phyloP scores from a whole-genome alignment of 805 yeast genomes.

The Lachancea waltii region DNA sequence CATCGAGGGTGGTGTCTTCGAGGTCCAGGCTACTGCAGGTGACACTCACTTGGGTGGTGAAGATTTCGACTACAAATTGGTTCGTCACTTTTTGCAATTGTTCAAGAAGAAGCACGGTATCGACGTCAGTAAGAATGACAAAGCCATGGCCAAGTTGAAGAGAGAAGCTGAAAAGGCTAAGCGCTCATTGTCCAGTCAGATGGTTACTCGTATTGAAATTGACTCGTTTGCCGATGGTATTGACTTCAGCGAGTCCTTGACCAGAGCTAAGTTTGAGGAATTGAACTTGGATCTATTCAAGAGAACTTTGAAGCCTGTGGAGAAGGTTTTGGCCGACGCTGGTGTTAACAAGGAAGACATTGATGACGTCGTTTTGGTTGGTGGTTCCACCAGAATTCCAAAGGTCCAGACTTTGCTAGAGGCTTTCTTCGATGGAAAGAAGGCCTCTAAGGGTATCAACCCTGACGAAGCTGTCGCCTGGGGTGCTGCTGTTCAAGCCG shows the following conservation, averaged over 20 bases:
- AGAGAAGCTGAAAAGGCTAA: conserved; percentile 98
- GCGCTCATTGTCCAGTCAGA: conserved; percentile 91
- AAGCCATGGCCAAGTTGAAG: conserved; percentile 89
- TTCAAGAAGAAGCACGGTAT: conserved; percentile 90
- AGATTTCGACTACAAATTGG: conserved; percentile 87
- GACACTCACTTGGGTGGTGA: conserved; percentile 98
- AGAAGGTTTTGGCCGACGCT: conserved; percentile 90
- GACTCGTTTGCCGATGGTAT: conserved; percentile 92
- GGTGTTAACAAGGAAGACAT: conserved; percentile 80
- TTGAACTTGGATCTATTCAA: conserved; percentile 87
- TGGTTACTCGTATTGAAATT: conserved; percentile 92
- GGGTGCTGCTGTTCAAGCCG: conserved; percentile 99
- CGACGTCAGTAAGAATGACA: conserved; percentile 73
- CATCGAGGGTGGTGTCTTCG: conserved; percentile 87
- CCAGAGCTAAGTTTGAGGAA: conserved; percentile 98
- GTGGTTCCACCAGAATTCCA: conserved; percentile 99
- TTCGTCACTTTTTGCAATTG: conserved; percentile 75
- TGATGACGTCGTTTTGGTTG: conserved; percentile 93
- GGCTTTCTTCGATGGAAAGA: conserved; percentile 86
- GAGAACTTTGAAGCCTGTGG: conserved; percentile 93
- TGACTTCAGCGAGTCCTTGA: conserved; percentile 90
- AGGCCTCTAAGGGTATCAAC: conserved; percentile 94
- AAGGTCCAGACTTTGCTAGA: conserved; percentile 92
- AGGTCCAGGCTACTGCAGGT: conserved; percentile 91
- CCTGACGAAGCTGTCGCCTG: conserved; percentile 99